Conservation (phyloP, 345 rosid genomes). For the Euphorbia pulcherrima region DNA sequence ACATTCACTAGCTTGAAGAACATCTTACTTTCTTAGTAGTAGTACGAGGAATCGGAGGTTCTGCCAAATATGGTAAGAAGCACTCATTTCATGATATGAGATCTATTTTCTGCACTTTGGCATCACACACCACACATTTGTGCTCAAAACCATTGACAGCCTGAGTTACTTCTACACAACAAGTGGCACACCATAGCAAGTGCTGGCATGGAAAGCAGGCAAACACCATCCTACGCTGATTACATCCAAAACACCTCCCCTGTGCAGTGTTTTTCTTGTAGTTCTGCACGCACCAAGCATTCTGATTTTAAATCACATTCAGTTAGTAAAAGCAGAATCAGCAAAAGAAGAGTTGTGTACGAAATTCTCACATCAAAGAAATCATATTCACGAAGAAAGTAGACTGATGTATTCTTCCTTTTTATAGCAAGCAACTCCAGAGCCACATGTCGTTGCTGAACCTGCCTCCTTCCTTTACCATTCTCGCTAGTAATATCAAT, state of each 20-base stretch:
- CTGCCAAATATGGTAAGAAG: constrained; percentile 4
- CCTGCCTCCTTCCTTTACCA: constrained; percentile 10
- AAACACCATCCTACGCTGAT: constrained; percentile 39
- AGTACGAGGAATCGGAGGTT: constrained; percentile 6
- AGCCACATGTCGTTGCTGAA: constrained; percentile 43
- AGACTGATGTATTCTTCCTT: constrained; percentile 39
- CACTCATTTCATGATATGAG: constrained; percentile 23
- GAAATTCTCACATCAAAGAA: constrained; percentile 50
- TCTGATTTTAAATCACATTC: background rate
- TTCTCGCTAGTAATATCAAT: constrained; percentile 4
- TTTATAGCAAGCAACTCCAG: constrained; percentile 45
- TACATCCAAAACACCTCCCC: constrained; percentile 67
- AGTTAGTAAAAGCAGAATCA: background rate
- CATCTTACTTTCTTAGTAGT: constrained; percentile 22
- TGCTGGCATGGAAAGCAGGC: constrained; percentile 71
- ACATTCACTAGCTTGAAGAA: background rate
- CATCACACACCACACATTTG: constrained; percentile 71
- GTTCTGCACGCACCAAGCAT: constrained; percentile 3
- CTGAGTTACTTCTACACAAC: constrained; percentile 36
- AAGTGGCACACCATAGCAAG: constrained; percentile 65
- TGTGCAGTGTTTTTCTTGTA: constrained; percentile 13
- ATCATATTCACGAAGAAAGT: constrained; percentile 74
- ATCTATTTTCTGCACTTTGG: constrained; percentile 40
- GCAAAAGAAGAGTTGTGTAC: background rate
- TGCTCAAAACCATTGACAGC: constrained; percentile 40